These are phyloP conservation scores for Apiotrichum montevideense DNA, from an alignment of 1,284 basidiomycete genomes.

Conservation along the genomic window DNA sequence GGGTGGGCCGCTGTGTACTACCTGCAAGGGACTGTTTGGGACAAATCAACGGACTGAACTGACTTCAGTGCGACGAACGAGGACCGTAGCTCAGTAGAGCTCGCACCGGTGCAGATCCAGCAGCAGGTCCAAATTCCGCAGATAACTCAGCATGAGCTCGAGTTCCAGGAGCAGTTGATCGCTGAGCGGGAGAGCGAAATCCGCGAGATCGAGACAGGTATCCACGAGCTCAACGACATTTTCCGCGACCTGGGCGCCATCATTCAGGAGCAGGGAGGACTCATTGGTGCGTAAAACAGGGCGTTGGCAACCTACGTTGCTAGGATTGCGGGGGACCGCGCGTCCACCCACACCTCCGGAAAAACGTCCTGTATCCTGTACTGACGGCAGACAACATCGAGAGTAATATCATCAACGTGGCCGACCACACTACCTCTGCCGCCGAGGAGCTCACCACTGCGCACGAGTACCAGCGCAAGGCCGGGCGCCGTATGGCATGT, in stretches of 20 bases:
- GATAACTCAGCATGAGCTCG: conserved; percentile 83
- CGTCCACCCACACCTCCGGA: conserved; percentile 47
- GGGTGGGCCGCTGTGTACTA: too few relatives aligned
- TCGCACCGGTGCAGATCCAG: conserved; percentile 38
- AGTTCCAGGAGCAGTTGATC: conserved; percentile 93
- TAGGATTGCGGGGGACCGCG: too few relatives aligned
- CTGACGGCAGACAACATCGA: conserved; percentile 80
- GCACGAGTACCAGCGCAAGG: conserved; percentile 89
- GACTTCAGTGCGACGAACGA: conserved; percentile 15
- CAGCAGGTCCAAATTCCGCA: conserved; percentile 40
- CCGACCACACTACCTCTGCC: conserved; percentile 75
- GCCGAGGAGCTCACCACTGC: conserved; percentile 83
- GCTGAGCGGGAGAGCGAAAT: conserved; percentile 94
- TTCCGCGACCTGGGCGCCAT: conserved; percentile 94
- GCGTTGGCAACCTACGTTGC: not conserved
- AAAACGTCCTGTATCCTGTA: conserved; percentile 57
- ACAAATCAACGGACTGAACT: not conserved
- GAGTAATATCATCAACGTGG: conserved; percentile 82
- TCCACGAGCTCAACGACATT: conserved; percentile 94
- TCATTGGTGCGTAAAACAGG: conserved; percentile 65
- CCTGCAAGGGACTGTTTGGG: too few relatives aligned
- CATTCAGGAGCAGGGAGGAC: conserved; percentile 87
- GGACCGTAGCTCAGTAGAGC: conserved; percentile 34
- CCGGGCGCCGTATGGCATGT: conserved; percentile 82
- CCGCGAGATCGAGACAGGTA: conserved; percentile 92